Conservation (phyloP, 768 basidiomycete species). For the Tremella mesenterica region DNA sequence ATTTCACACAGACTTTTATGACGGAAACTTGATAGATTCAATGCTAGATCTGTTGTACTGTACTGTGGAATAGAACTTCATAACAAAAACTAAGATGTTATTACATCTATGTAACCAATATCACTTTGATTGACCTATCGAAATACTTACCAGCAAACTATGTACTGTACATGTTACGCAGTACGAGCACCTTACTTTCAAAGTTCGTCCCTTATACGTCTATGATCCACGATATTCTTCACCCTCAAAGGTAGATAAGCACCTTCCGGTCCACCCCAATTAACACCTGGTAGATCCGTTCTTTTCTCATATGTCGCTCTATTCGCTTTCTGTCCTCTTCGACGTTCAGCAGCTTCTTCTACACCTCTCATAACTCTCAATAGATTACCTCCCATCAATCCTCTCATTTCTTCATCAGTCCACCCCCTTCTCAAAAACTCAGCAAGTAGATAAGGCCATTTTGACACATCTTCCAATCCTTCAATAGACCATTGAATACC, state of each 20-base stretch:
- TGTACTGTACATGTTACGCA: background rate
- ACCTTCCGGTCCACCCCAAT: constrained; percentile 18
- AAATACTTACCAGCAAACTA: background rate
- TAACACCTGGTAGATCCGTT: constrained; percentile 17
- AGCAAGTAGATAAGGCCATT: constrained; percentile 16
- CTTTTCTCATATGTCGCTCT: constrained; percentile 16
- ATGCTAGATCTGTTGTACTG: too few species aligned
- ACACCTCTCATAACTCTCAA: constrained; percentile 18
- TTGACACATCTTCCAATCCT: constrained; percentile 19
- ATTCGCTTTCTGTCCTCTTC: background rate
- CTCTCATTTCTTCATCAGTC: constrained; percentile 18
- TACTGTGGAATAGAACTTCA: too few species aligned
- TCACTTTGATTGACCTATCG: background rate
- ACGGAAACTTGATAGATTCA: too few species aligned
- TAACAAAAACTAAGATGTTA: too few species aligned
- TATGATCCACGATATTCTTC: constrained; percentile 2
- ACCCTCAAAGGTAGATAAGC: constrained; percentile 15
- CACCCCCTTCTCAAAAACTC: constrained; percentile 22
- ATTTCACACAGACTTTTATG: background rate
- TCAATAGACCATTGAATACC: constrained; percentile 17
- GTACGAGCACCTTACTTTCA: background rate
- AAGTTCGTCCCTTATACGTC: constrained; percentile 12
- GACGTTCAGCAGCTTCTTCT: constrained; percentile 6
- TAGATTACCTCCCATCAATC: constrained; percentile 23
- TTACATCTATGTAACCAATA: background rate